Evolutionary conservation across 768 basidiomycete species (phyloP), one percentile per base, ranked within the genome.

Genomic region (Antrodiella citrinella): DNA sequence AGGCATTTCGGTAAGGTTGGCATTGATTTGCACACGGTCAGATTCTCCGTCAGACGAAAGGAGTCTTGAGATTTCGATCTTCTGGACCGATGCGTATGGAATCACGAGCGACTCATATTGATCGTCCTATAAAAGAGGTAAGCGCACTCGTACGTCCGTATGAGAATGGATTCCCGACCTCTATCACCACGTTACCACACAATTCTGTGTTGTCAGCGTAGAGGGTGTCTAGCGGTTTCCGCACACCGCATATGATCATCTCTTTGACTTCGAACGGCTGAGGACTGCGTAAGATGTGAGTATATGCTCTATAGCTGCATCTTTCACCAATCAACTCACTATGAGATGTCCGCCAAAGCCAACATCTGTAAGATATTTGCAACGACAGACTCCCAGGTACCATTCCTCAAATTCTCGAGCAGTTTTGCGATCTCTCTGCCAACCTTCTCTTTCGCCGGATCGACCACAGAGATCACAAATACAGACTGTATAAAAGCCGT

Each of bases 331-430:
- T 35, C 7, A 15, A 35, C 80, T 52, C 49, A 83, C 81, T 69
- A 82, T 13, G 67, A 61, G 2, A 76, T 59, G 52, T 77, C 72
- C 19, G 62, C 67, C 12, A 55, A 60, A 11, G 80, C 75, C 9
- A 85, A 64, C 15, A 63, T 58, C 48, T 77, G 70, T 1, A 76
- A 62, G 15, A 84, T 74, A 54, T 70, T 70, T 15, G 65, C 55
- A 4, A 74, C 67, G 3, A 76, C 72, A n/a, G 67, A 59, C 48
- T 78, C 76, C 83, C 83, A 84, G 43, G 78, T 69, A 20, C 63
- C 63, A 18, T 60, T 67, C 3, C 70, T 62, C 4, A 74, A 67
- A 13, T 67, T 61, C 49, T 74, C 69, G 48, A 84, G 55, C 13
- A 73, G 58, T 26, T 62, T 51, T 1, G 72, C 60, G 4, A 84